phyloP scores from a whole-genome alignment of 345 rosid species.

The Acer campestre region DNA sequence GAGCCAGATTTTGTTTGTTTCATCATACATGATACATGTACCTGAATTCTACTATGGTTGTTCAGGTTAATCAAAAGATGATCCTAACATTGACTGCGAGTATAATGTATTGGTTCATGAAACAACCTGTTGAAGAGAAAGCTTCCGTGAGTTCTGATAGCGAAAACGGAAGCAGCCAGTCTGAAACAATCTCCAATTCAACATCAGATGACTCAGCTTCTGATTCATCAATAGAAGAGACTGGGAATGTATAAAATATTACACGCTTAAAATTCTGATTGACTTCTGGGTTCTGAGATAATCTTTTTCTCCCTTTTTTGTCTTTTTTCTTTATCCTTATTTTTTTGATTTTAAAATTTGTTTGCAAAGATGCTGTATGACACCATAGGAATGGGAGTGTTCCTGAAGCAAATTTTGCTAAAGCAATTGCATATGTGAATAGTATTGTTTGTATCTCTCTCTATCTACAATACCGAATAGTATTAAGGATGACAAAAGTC shows the following conservation, averaged over 20 bases:
- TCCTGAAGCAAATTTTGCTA: constrained; percentile 31
- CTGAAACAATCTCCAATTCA: constrained; percentile 61
- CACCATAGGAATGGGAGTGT: constrained; percentile 29
- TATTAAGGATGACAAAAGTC: not conserved
- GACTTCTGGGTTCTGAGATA: not conserved
- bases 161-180: constrained; percentile 54
- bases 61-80: constrained; percentile 98
- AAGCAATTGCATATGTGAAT: constrained; percentile 39
- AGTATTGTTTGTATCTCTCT: not conserved
- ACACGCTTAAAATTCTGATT: constrained; percentile 6
- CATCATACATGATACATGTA: not conserved
- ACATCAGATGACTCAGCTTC: constrained; percentile 85
- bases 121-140: constrained; percentile 72
- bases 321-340: not conserved
- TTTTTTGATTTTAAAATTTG: constrained; percentile 20
- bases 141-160: constrained; percentile 65
- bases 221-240: constrained; percentile 69
- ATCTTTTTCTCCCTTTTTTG: not conserved
- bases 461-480: not conserved
- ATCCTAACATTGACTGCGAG: constrained; percentile 91
- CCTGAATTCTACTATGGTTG: not conserved
- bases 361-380: constrained; percentile 35
- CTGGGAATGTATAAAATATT: constrained; percentile 32
- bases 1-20: not conserved
- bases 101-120: constrained; percentile 89